Evolutionary conservation across 345 rosid genomes (phyloP).

Genomic region (Arabis alpina): DNA sequence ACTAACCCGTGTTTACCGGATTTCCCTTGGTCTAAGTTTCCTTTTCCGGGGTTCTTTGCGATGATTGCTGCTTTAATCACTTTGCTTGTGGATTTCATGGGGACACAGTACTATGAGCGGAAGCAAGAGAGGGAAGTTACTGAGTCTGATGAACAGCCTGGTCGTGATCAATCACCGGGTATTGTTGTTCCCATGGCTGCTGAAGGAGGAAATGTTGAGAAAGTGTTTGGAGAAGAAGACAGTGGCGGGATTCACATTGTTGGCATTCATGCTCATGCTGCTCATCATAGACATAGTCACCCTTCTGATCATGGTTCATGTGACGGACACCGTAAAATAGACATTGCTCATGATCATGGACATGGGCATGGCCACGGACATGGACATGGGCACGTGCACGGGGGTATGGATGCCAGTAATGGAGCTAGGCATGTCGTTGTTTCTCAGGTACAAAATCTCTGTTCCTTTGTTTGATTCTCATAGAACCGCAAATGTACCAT

Average conservation of each 20-base stretch:
- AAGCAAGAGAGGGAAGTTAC: conserved; percentile 63
- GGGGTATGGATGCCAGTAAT: conserved; percentile 51
- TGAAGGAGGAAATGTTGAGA: conserved; percentile 39
- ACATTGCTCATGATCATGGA: conserved; percentile 28
- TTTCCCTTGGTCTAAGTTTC: conserved; percentile 81
- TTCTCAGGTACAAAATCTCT: conserved; percentile 61
- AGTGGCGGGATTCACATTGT: conserved; percentile 87
- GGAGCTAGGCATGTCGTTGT: conserved; percentile 80
- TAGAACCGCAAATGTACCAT: not conserved
- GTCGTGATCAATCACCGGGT: conserved; percentile 46
- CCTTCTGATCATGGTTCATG: conserved; percentile 57
- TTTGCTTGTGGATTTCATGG: conserved; percentile 79
- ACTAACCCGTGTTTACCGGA: conserved; percentile 67
- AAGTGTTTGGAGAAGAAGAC: conserved; percentile 87
- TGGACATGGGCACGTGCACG: conserved; percentile 34
- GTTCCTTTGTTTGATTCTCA: not conserved
- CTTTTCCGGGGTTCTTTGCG: conserved; percentile 87
- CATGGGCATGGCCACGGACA: conserved; percentile 31
- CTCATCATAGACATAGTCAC: conserved; percentile 82
- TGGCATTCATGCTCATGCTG: conserved; percentile 89
- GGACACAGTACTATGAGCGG: conserved; percentile 87
- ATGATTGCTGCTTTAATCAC: conserved; percentile 85
- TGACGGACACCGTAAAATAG: conserved; percentile 47
- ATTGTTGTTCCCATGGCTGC: conserved; percentile 42
- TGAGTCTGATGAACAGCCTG: conserved; percentile 43